Evolutionary conservation across 441 rosid species (phyloP).

Genomic region (Adansonia madagascariensis): DNA sequence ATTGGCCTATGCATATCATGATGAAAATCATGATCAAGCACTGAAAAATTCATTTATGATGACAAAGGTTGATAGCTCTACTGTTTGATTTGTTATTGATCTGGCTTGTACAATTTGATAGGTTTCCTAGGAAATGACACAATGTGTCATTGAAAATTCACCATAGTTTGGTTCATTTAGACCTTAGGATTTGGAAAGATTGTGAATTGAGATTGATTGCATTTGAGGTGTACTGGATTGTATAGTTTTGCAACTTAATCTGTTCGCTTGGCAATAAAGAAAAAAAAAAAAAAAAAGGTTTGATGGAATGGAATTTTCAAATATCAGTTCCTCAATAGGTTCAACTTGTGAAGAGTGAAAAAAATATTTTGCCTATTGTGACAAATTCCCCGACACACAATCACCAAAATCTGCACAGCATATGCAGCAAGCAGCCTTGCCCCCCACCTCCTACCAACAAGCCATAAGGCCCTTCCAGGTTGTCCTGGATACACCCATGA

Average conservation of each 20-base stretch:
- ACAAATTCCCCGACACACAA: too few relatives aligned
- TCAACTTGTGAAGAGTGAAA: too few relatives aligned
- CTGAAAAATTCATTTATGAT: background rate
- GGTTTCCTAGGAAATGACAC: background rate
- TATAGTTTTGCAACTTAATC: background rate
- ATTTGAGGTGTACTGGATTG: background rate
- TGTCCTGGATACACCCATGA: too few relatives aligned
- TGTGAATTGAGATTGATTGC: background rate
- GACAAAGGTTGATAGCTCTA: background rate
- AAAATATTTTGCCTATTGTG: too few relatives aligned
- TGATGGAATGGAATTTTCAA: background rate
- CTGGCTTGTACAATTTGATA: background rate
- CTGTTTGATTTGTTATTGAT: background rate
- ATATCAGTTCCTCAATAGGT: background rate
- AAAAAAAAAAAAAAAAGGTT: too few relatives aligned
- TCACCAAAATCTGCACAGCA: too few relatives aligned
- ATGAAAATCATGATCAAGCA: constrained; percentile 24
- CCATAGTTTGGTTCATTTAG: background rate
- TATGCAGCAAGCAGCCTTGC: too few relatives aligned
- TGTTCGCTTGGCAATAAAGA: background rate
- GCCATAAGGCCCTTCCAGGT: too few relatives aligned
- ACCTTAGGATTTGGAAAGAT: background rate
- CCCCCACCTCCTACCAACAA: too few relatives aligned
- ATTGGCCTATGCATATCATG: constrained; percentile 53
- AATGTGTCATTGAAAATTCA: background rate